Evolutionary conservation across 108 stramenopile genomes (phyloP).

Genomic region (Mayamaea pseudoterrestris): DNA sequence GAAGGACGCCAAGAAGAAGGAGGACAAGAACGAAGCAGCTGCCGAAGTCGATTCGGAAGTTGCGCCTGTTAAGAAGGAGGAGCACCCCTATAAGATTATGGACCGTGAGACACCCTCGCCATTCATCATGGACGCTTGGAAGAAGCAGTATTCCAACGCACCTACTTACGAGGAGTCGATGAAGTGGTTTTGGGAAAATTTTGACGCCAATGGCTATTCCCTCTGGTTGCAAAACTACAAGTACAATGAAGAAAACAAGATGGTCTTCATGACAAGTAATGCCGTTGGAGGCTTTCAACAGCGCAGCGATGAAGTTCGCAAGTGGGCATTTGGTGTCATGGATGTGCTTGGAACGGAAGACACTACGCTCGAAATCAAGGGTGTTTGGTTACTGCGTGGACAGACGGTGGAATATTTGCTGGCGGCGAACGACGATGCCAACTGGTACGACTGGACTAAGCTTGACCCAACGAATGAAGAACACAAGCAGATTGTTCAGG

Average conservation of each 20-base stretch:
- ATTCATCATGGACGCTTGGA: slow-evolving; percentile 51
- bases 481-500: slow-evolving; percentile 31
- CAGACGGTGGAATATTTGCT: slow-evolving; percentile 38
- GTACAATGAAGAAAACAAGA: slow-evolving; percentile 66
- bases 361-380: slow-evolving; percentile 27
- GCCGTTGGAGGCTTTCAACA: slow-evolving; percentile 69
- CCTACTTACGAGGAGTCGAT: slow-evolving; percentile 46
- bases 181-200: slow-evolving; percentile 60
- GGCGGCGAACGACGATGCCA: slow-evolving; percentile 60
- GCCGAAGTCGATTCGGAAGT: slow-evolving; percentile 16
- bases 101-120: slow-evolving; percentile 42
- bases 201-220: slow-evolving; percentile 52
- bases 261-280: slow-evolving; percentile 60
- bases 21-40: no score
- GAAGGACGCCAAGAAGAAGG: slow-evolving; percentile 36
- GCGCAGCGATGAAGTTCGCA: slow-evolving; percentile 61
- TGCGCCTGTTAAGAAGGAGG: slow-evolving; percentile 26
- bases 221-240: slow-evolving; percentile 63
- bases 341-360: slow-evolving; percentile 56
- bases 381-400: slow-evolving; percentile 61
- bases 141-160: slow-evolving; percentile 62
- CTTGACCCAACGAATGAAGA: slow-evolving; percentile 31
- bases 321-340: slow-evolving; percentile 73
- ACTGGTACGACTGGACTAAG: slow-evolving; percentile 69
- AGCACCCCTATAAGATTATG: slow-evolving; percentile 55